These are phyloP conservation scores for Plasmodium falciparum DNA, from an alignment of 169 alveolate genomes.

Conservation along the genomic window DNA sequence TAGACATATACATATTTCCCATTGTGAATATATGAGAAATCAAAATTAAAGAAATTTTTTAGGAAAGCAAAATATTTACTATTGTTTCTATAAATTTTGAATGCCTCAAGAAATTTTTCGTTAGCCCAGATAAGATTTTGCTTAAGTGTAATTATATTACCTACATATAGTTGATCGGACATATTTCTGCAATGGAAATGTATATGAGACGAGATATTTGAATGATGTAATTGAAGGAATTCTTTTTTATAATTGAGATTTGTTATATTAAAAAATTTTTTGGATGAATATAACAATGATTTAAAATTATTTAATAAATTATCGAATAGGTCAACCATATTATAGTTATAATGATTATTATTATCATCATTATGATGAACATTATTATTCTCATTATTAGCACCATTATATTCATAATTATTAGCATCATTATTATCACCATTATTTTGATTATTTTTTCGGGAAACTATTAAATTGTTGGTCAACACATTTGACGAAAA, in stretches of 20 bases:
- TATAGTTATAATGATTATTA: no score
- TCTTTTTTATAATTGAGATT: slow-evolving; percentile 56
- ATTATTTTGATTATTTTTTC: background rate
- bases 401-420: no score
- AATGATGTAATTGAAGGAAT: slow-evolving; percentile 14
- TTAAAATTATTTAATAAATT: slow-evolving; percentile 16
- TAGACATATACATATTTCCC: slow-evolving; percentile 19
- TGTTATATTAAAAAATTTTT: slow-evolving; percentile 28
- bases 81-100: slow-evolving; percentile 62
- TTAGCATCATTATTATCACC: no score
- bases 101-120: slow-evolving; percentile 63
- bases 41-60: slow-evolving; percentile 35
- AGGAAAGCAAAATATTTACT: slow-evolving; percentile 54
- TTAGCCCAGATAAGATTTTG: slow-evolving; percentile 71
- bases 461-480: background rate
- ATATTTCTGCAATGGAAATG: slow-evolving; percentile 38
- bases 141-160: slow-evolving; percentile 44
- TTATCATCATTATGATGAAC: no score
- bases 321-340: background rate
- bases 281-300: slow-evolving; percentile 32
- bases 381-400: background rate
- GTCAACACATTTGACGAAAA: slow-evolving; percentile 9
- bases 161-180: slow-evolving; percentile 16
- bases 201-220: slow-evolving; percentile 41
- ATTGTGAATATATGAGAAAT: background rate